Percentiles rank a stretch among this genome's conserved stretches.
phyloP scores from a whole-genome alignment of 805 yeast species.

The Debaryomyces maramus region DNA sequence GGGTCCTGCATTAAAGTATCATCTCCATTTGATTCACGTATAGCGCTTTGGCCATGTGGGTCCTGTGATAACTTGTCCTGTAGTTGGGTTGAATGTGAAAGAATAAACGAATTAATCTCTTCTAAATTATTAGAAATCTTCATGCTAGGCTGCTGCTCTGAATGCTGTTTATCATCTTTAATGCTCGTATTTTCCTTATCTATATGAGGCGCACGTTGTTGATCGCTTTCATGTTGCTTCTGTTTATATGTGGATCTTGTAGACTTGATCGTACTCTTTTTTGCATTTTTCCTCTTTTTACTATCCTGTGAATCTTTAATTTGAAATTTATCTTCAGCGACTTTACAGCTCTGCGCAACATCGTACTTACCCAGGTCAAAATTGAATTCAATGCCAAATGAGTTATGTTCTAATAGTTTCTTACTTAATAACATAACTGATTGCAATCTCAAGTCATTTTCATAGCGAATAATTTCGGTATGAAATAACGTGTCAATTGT shows the following conservation, averaged over 20 bases:
- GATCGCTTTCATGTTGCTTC: background rate
- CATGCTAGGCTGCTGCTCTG: constrained; percentile 1
- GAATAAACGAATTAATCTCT: constrained; percentile 38
- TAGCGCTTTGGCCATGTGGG: background rate
- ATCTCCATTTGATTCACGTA: background rate
- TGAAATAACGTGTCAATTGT: background rate
- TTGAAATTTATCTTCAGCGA: background rate
- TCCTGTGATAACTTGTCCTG: constrained; percentile 10
- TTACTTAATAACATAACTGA: constrained; percentile 26
- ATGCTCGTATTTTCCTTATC: background rate
- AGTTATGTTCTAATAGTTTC: constrained; percentile 17
- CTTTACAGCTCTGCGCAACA: background rate
- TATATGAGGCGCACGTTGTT: background rate
- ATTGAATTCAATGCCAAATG: constrained; percentile 6
- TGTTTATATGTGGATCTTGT: background rate
- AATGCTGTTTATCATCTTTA: constrained; percentile 1
- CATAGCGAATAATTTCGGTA: constrained; percentile 18
- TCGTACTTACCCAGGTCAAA: constrained; percentile 1
- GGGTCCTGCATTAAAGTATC: background rate
- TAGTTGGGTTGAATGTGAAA: constrained; percentile 32
- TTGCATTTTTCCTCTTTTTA: background rate
- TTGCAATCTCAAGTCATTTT: constrained; percentile 26
- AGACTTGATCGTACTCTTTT: background rate
- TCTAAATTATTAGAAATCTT: constrained; percentile 29
- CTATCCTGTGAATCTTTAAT: background rate